A percentile compares a stretch with the other conserved stretches of the same genome.
phyloP scores from a whole-genome alignment of 768 basidiomycete genomes.

The Pulveroboletus sp. region DNA sequence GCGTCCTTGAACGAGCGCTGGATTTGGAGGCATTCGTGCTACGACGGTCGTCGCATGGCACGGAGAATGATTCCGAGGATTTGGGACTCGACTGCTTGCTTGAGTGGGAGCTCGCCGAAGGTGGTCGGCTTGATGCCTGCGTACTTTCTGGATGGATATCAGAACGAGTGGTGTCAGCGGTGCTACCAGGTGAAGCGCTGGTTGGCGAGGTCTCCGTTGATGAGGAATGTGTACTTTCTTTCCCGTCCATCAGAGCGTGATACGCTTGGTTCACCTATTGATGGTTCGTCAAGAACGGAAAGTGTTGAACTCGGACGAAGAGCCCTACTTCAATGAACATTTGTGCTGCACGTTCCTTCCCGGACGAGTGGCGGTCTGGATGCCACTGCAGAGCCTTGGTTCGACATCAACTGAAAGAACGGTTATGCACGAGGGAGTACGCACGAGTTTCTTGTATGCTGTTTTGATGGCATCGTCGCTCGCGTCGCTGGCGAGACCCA shows the following conservation, averaged over 20 bases:
- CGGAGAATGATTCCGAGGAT: constrained; percentile 11
- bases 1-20: constrained; percentile 7
- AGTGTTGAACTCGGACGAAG: neutral
- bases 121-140: constrained; percentile 28
- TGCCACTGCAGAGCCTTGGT: constrained; percentile 61
- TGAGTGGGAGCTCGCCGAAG: constrained; percentile 29
- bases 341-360: constrained; percentile 50
- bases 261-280: constrained; percentile 54
- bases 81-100: constrained; percentile 19
- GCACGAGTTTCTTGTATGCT: constrained; percentile 62
- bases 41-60: constrained; percentile 13
- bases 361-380: constrained; percentile 55
- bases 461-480: constrained; percentile 50
- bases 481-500: constrained; percentile 44
- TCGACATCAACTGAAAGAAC: constrained; percentile 17
- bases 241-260: constrained; percentile 46
- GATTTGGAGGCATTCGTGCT: constrained; percentile 8
- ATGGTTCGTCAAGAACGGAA: neutral
- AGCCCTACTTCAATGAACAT: constrained; percentile 54
- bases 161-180: constrained; percentile 20
- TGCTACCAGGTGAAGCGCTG: constrained; percentile 15
- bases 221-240: constrained; percentile 29
- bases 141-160: constrained; percentile 21
- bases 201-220: constrained; percentile 27
- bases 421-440: constrained; percentile 22